These are phyloP conservation scores for Conringia planisiliqua DNA, from an alignment of 345 rosid genomes.

Conservation along the genomic window DNA sequence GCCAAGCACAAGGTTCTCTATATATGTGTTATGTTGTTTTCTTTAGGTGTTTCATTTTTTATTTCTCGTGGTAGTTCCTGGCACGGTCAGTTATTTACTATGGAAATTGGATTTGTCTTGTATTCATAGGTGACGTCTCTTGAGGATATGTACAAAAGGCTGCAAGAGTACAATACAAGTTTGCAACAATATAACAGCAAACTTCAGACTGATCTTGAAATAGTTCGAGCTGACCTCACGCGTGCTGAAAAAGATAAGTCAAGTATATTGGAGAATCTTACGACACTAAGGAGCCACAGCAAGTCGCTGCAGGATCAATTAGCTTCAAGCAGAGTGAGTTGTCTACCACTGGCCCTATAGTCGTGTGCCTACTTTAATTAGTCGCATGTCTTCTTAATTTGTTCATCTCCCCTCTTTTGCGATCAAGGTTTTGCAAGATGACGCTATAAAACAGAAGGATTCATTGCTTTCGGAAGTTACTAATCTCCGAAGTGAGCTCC, in stretches of 20 bases:
- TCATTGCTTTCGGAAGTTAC: conserved; percentile 55
- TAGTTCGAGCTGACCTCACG: conserved; percentile 49
- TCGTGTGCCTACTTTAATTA: neutral
- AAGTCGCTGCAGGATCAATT: conserved; percentile 81
- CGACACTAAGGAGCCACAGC: conserved; percentile 75
- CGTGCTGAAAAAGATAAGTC: conserved; percentile 76
- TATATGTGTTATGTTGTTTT: neutral
- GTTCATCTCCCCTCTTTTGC: neutral
- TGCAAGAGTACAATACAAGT: conserved; percentile 81
- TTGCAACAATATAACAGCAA: conserved; percentile 83
- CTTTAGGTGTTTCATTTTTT: neutral
- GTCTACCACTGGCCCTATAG: neutral
- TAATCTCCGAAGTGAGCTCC: conserved; percentile 71
- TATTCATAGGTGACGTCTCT: conserved; percentile 54
- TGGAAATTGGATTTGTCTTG: neutral
- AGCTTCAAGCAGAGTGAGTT: conserved; percentile 59
- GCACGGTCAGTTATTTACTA: neutral
- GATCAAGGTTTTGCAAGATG: conserved; percentile 65
- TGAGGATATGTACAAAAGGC: conserved; percentile 67
- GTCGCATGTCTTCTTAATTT: neutral
- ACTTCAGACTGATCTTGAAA: conserved; percentile 65
- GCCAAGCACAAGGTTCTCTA: conserved; percentile 63
- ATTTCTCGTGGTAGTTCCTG: neutral
- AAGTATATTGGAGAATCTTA: conserved; percentile 73
- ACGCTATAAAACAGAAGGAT: conserved; percentile 66